Percentiles rank a stretch among this genome's conserved stretches.
These are phyloP conservation scores for Penicillium sp. DNA, from an alignment of 2,329 filamentous ascomycete genomes.

Conservation along the genomic window DNA sequence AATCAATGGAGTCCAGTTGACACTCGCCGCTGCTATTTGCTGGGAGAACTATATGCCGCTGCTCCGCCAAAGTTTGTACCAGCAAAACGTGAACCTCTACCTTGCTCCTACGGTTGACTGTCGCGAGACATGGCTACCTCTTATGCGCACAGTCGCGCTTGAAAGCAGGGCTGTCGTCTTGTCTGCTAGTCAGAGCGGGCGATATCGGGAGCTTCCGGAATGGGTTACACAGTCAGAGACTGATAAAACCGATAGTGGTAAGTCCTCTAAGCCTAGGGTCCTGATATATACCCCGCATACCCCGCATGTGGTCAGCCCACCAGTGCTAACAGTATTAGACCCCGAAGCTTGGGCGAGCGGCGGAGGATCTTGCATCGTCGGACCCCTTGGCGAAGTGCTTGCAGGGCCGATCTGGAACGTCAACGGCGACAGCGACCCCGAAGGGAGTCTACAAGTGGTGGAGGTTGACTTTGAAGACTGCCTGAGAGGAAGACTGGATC, in stretches of 20 bases:
- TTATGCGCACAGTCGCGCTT: slow-evolving; percentile 81
- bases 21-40: slow-evolving; percentile 86
- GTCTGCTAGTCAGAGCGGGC: slow-evolving; percentile 81
- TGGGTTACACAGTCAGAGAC: slow-evolving; percentile 55
- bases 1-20: slow-evolving; percentile 79
- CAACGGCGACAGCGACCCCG: slow-evolving; percentile 35
- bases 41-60: slow-evolving; percentile 98
- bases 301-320: background rate
- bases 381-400: slow-evolving; percentile 78
- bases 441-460: slow-evolving; percentile 58
- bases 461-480: slow-evolving; percentile 91
- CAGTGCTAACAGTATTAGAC: slow-evolving; percentile 4
- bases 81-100: slow-evolving; percentile 90
- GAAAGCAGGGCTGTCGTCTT: slow-evolving; percentile 88
- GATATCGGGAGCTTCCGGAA: slow-evolving; percentile 59
- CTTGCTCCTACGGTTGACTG: slow-evolving; percentile 88
- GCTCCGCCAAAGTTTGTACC: slow-evolving; percentile 80
- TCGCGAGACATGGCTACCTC: slow-evolving; percentile 77
- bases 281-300: background rate
- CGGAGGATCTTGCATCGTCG: slow-evolving; percentile 83
- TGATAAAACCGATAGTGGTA: slow-evolving; percentile 19
- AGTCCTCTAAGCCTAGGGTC: background rate
- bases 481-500: slow-evolving; percentile 76
- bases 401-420: slow-evolving; percentile 81
- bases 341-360: slow-evolving; percentile 61